Conservation (phyloP, 2,329 filamentous ascomycete genomes). For the Aureobasidium vineae region DNA sequence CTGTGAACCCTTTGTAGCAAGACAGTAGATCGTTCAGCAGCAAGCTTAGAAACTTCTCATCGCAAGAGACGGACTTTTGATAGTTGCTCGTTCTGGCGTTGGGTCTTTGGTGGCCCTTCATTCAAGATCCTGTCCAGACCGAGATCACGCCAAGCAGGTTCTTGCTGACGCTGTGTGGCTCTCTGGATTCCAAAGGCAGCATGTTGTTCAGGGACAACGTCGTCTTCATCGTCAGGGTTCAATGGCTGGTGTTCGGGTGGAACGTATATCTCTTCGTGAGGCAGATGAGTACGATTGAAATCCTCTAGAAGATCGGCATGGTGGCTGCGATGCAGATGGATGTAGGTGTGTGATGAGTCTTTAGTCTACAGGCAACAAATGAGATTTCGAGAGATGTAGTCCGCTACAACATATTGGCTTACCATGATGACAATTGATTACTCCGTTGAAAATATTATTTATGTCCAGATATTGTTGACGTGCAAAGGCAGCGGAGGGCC, state of each 20-base stretch:
- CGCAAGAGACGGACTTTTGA: constrained; percentile 20
- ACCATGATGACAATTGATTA: not conserved
- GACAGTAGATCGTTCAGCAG: not conserved
- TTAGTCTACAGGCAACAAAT: constrained; percentile 4
- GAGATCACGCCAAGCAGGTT: constrained; percentile 76
- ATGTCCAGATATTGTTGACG: not conserved
- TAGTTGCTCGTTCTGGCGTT: constrained; percentile 12
- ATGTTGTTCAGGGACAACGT: constrained; percentile 84
- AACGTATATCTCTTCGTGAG: constrained; percentile 75
- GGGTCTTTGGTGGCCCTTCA: constrained; percentile 52
- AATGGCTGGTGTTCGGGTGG: constrained; percentile 74
- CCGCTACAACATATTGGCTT: not conserved
- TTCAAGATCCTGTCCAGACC: constrained; percentile 70
- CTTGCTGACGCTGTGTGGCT: constrained; percentile 68
- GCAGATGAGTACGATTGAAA: constrained; percentile 46
- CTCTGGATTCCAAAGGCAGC: constrained; percentile 83
- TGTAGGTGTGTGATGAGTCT: constrained; percentile 70
- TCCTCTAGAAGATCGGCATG: constrained; percentile 75
- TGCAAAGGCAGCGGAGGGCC: not conserved
- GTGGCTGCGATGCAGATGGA: constrained; percentile 70
- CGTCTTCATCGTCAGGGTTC: constrained; percentile 85
- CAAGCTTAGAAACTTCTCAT: not conserved
- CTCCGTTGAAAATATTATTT: not conserved
- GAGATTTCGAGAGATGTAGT: not conserved
- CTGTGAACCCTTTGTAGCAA: not conserved